Percentiles rank a stretch among this genome's conserved stretches.
phyloP scores from a whole-genome alignment of 441 rosid genomes.

The Metrosideros polymorpha region DNA sequence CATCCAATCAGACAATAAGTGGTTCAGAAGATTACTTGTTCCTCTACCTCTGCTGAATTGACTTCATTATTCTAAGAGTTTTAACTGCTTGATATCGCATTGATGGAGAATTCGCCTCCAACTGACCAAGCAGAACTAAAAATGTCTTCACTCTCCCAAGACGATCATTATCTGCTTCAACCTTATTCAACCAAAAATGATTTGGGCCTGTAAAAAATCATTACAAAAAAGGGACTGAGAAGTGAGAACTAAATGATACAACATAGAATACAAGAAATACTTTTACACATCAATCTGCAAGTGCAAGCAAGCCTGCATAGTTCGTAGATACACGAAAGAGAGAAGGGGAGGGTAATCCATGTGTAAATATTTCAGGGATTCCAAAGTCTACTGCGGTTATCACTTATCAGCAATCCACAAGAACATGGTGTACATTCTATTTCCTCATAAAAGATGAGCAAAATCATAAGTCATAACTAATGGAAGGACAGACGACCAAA shows the following conservation, averaged over 20 bases:
- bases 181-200: slow-evolving; percentile 74
- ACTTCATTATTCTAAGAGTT: slow-evolving; percentile 57
- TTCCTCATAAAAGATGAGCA: neutral
- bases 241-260: neutral
- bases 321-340: neutral
- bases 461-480: neutral
- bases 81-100: slow-evolving; percentile 10
- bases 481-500: neutral
- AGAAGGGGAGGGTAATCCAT: neutral
- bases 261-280: neutral
- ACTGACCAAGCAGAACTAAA: slow-evolving; percentile 46
- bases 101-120: slow-evolving; percentile 22
- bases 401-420: neutral
- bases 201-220: slow-evolving; percentile 36
- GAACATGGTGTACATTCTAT: neutral
- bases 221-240: neutral
- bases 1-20: neutral
- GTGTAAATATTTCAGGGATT: neutral
- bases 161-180: slow-evolving; percentile 19
- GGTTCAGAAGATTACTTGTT: neutral
- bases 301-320: neutral
- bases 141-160: slow-evolving; percentile 38
- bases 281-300: neutral
- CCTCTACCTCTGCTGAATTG: slow-evolving; percentile 65
- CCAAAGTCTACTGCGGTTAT: neutral